Percentiles rank a stretch among this genome's conserved stretches.
These are phyloP conservation scores for Teratosphaeria pseudoeucalypti DNA, from an alignment of 2,329 filamentous ascomycete genomes.

Conservation along the genomic window DNA sequence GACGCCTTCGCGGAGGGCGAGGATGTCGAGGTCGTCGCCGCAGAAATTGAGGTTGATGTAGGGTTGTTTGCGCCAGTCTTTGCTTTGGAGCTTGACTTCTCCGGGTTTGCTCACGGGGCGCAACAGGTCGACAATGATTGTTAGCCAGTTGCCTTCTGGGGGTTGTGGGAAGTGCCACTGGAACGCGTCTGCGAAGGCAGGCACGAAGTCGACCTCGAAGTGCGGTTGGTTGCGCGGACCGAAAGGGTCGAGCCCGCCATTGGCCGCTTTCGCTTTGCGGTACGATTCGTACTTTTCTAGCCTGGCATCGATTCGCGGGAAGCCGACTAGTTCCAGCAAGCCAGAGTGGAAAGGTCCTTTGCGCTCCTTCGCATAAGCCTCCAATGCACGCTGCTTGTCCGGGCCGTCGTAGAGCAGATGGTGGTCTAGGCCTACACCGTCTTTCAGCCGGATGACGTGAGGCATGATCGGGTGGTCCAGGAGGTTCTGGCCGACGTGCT, in stretches of 20 bases:
- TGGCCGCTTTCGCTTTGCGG: slow-evolving; percentile 8
- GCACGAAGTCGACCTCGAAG: background rate
- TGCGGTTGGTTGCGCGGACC: background rate
- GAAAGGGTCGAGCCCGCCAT: background rate
- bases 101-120: background rate
- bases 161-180: background rate
- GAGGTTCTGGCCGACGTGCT: background rate
- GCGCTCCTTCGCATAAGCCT: background rate
- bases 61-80: background rate
- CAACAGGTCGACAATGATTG: background rate
- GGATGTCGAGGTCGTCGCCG: background rate
- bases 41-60: background rate
- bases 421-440: background rate
- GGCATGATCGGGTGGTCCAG: background rate
- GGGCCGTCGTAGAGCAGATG: background rate
- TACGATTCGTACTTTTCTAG: slow-evolving; percentile 17
- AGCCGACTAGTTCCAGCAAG: background rate
- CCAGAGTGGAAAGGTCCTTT: background rate
- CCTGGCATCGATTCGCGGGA: background rate
- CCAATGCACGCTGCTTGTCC: background rate
- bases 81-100: background rate
- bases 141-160: background rate
- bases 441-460: background rate
- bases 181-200: background rate
- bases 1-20: background rate